Evolutionary conservation across 176 grass and related monocot species (phyloP).

Genomic region (Puccinellia tenuiflora): DNA sequence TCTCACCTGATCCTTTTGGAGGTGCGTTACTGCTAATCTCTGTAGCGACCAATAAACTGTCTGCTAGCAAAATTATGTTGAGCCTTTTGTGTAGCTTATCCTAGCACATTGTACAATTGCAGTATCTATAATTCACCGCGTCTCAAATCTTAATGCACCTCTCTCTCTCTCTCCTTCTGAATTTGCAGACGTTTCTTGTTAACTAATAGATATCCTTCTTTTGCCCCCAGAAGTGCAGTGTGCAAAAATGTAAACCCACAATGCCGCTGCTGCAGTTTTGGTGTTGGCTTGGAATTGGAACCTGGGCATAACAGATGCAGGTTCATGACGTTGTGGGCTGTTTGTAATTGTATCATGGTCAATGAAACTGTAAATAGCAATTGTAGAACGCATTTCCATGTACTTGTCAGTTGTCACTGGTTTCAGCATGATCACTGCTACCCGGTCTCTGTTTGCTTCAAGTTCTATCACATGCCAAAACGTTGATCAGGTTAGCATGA

Average conservation of each 20-base stretch:
- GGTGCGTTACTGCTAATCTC: slow-evolving; percentile 2
- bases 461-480: too few relatives aligned
- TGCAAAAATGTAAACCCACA: not conserved
- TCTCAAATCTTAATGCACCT: not conserved
- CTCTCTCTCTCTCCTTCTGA: not conserved
- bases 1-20: slow-evolving; percentile 59
- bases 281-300: not conserved
- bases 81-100: not conserved
- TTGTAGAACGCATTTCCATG: too few relatives aligned
- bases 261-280: slow-evolving; percentile 17
- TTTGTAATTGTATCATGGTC: slow-evolving; percentile 11
- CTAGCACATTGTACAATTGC: not conserved
- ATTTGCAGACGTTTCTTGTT: not conserved
- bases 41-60: not conserved
- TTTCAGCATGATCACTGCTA: too few relatives aligned
- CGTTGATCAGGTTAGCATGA: too few relatives aligned
- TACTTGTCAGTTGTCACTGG: too few relatives aligned
- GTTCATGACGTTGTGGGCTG: not conserved
- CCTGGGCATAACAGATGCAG: not conserved
- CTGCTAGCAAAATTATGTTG: not conserved
- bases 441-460: too few relatives aligned
- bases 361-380: slow-evolving; percentile 27
- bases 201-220: not conserved
- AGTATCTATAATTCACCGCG: not conserved
- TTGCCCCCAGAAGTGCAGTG: not conserved